phyloP scores from a whole-genome alignment of 2,329 filamentous ascomycete species.

The Talaromyces verruculosus region DNA sequence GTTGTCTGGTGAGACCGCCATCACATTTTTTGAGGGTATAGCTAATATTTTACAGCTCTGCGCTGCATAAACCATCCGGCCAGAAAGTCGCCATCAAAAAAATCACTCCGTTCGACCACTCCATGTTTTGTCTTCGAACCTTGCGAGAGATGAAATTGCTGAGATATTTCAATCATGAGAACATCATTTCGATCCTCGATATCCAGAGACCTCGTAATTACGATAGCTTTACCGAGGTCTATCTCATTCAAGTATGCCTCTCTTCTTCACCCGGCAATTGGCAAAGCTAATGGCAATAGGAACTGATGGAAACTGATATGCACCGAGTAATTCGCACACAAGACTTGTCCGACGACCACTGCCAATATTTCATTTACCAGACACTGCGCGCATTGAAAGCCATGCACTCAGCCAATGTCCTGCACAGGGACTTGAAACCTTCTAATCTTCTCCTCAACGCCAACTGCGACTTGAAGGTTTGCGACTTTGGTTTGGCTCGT shows the following conservation, averaged over 20 bases:
- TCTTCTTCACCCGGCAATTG: no score
- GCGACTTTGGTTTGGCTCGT: conserved; percentile 93
- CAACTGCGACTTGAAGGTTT: conserved; percentile 98
- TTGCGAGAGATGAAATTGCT: conserved; percentile 98
- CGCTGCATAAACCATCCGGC: conserved; percentile 93
- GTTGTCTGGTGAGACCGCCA: conserved; percentile 81
- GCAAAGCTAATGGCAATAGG: conserved; percentile 52
- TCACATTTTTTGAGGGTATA: background rate
- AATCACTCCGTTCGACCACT: conserved; percentile 98
- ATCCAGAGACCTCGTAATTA: conserved; percentile 98
- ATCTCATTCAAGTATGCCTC: conserved; percentile 82
- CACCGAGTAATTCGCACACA: conserved; percentile 98
- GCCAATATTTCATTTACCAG: conserved; percentile 99
- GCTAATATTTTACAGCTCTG: conserved; percentile 64
- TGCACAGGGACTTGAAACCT: conserved; percentile 95
- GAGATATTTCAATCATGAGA: conserved; percentile 99
- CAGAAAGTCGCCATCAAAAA: conserved; percentile 99
- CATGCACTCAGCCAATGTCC: conserved; percentile 98
- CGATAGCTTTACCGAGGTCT: conserved; percentile 95
- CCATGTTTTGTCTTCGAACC: conserved; percentile 96
- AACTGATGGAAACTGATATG: conserved; percentile 99
- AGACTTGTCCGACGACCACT: conserved; percentile 97
- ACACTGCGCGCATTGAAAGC: conserved; percentile 95
- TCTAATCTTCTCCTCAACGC: conserved; percentile 96
- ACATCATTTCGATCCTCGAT: conserved; percentile 98